These are phyloP conservation scores for Neofusicoccum sp. DNA, from an alignment of 2,329 filamentous ascomycete species.

Conservation along the genomic window DNA sequence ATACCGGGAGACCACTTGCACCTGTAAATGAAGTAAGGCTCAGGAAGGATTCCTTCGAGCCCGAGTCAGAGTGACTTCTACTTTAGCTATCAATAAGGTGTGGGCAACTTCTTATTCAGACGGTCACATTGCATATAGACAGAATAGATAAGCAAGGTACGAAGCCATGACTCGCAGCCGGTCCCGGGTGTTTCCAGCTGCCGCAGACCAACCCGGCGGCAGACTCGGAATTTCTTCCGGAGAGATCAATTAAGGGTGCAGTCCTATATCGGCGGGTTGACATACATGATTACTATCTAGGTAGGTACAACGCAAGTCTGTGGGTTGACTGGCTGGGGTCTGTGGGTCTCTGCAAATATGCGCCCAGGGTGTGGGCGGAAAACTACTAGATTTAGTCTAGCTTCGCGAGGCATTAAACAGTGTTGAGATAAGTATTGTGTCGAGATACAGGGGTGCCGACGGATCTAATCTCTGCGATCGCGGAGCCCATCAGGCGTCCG, in stretches of 20 bases:
- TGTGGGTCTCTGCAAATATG: background rate
- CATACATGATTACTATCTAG: background rate
- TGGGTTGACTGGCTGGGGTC: background rate
- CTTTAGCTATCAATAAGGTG: too few relatives aligned
- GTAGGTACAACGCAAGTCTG: background rate
- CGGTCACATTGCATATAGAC: background rate
- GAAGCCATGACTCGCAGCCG: background rate
- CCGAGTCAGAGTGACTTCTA: background rate
- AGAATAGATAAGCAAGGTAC: background rate
- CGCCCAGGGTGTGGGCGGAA: background rate
- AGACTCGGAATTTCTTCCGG: background rate
- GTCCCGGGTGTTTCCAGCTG: background rate
- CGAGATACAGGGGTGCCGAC: background rate
- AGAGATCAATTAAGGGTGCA: background rate
- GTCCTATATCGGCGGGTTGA: background rate
- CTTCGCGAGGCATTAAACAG: background rate
- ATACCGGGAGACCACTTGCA: conserved; percentile 42
- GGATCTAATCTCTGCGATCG: conserved; percentile 9
- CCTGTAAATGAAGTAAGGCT: conserved; percentile 37
- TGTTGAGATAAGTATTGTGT: background rate
- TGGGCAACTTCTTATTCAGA: too few relatives aligned
- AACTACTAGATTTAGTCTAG: background rate
- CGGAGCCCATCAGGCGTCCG: background rate
- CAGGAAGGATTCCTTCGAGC: conserved; percentile 18
- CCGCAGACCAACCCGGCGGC: background rate